Percentiles rank a stretch among this genome's conserved stretches.
phyloP scores from a whole-genome alignment of 2,329 filamentous ascomycete genomes.

The Fusarium proliferatum region DNA sequence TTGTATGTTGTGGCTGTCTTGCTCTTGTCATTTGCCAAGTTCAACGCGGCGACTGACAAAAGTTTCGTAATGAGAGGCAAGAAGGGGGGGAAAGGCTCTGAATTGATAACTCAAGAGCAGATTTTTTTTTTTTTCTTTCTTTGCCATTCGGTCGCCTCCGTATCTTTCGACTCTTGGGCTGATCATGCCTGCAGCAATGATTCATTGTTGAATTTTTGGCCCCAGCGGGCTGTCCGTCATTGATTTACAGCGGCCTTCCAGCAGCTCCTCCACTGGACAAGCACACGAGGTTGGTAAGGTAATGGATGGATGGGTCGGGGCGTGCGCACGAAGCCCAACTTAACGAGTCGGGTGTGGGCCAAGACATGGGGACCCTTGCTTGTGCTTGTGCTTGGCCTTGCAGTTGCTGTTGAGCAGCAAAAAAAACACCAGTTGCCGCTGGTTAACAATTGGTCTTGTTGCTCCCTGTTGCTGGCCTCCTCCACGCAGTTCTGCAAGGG shows the following conservation, averaged over 20 bases:
- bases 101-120: background rate
- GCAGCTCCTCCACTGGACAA: slow-evolving; percentile 2
- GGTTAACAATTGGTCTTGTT: slow-evolving; percentile 20
- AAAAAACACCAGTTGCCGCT: slow-evolving; percentile 4
- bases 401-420: slow-evolving; percentile 7
- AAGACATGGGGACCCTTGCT: slow-evolving; percentile 22
- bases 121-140: no score
- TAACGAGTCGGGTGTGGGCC: slow-evolving; percentile 3
- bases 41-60: background rate
- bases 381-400: slow-evolving; percentile 10
- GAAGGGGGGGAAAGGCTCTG: background rate
- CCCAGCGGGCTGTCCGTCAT: background rate
- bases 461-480: slow-evolving; percentile 26
- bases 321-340: background rate
- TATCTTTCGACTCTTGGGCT: slow-evolving; percentile 11
- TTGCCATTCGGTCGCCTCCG: slow-evolving; percentile 13
- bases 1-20: background rate
- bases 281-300: slow-evolving; percentile 6
- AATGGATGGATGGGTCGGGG: slow-evolving; percentile 1
- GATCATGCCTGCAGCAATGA: slow-evolving; percentile 12
- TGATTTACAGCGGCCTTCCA: slow-evolving; percentile 13
- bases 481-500: slow-evolving; percentile 39
- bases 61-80: background rate
- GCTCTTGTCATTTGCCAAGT: background rate
- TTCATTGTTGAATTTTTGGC: slow-evolving; percentile 2